Percentiles rank a stretch among this genome's conserved stretches.
These are phyloP conservation scores for Orobanche coerulescens DNA, from an alignment of 257 asterid species.

Conservation along the genomic window DNA sequence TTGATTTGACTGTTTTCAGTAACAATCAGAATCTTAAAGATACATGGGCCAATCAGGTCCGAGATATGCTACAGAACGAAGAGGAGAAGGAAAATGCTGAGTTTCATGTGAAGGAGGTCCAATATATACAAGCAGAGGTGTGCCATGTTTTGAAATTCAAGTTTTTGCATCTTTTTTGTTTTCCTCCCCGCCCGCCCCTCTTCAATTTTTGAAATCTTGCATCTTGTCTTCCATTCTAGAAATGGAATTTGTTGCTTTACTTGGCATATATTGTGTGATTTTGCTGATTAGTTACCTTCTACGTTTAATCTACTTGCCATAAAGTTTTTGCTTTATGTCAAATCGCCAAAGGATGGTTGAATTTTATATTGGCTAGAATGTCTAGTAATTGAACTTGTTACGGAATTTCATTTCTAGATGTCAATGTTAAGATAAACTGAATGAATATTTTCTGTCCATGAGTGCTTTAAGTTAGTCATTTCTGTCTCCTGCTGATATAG, in stretches of 20 bases:
- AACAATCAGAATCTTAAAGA: conserved; percentile 52
- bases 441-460: background rate
- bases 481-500: background rate
- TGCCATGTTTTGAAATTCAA: conserved; percentile 12
- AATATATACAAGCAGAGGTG: conserved; percentile 90
- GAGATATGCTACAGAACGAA: conserved; percentile 68
- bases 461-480: conserved; percentile 10
- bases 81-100: conserved; percentile 77
- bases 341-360: background rate
- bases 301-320: no score
- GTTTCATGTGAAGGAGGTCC: conserved; percentile 88
- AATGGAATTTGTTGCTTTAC: no score
- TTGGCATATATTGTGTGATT: background rate
- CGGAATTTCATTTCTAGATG: conserved; percentile 8
- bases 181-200: background rate
- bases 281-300: conserved; percentile 1
- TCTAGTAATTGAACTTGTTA: conserved; percentile 11
- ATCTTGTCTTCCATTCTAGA: background rate
- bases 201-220: background rate
- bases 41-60: conserved; percentile 76
- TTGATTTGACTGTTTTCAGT: conserved; percentile 81
- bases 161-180: background rate
- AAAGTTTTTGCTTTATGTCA: no score
- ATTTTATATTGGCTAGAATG: background rate
- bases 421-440: background rate